These are phyloP conservation scores for Aurinia saxatilis DNA, from an alignment of 345 rosid genomes.

Conservation along the genomic window DNA sequence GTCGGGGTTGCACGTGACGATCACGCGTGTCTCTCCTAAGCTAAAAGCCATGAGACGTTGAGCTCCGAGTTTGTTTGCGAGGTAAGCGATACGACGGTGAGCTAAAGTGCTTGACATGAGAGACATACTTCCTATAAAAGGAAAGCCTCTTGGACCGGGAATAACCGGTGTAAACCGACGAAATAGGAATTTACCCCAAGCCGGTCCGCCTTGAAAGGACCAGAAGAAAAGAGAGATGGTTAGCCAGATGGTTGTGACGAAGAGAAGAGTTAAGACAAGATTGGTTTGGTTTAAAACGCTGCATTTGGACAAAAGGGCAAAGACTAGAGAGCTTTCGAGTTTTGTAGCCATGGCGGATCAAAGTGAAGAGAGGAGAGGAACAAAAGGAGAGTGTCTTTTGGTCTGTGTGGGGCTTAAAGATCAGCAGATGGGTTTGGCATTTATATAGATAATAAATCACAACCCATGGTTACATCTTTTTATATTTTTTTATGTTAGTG, in stretches of 20 bases:
- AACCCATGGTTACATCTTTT: not conserved
- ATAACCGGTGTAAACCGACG: constrained; percentile 27
- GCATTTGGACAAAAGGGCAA: constrained; percentile 59
- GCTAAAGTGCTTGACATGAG: constrained; percentile 53
- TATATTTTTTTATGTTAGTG: too few species aligned
- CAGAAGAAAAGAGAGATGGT: constrained; percentile 40
- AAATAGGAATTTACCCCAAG: constrained; percentile 51
- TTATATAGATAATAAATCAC: constrained; percentile 30
- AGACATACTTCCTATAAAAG: constrained; percentile 57
- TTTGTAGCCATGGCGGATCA: constrained; percentile 37
- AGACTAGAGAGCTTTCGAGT: constrained; percentile 38
- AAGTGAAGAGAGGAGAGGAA: constrained; percentile 11
- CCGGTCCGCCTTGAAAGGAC: constrained; percentile 67
- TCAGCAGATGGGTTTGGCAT: constrained; percentile 11
- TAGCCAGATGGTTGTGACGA: constrained; percentile 32
- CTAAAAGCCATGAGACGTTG: constrained; percentile 66
- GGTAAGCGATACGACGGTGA: constrained; percentile 47
- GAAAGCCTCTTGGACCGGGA: constrained; percentile 72
- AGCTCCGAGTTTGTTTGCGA: constrained; percentile 37
- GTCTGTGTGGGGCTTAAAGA: constrained; percentile 30
- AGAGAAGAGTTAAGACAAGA: constrained; percentile 35
- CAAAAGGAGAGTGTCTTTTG: constrained; percentile 27
- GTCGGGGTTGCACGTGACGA: constrained; percentile 60
- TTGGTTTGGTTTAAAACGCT: constrained; percentile 34
- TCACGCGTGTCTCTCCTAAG: constrained; percentile 55